phyloP scores from a whole-genome alignment of 1,284 basidiomycete species.

The Cerrena zonata region DNA sequence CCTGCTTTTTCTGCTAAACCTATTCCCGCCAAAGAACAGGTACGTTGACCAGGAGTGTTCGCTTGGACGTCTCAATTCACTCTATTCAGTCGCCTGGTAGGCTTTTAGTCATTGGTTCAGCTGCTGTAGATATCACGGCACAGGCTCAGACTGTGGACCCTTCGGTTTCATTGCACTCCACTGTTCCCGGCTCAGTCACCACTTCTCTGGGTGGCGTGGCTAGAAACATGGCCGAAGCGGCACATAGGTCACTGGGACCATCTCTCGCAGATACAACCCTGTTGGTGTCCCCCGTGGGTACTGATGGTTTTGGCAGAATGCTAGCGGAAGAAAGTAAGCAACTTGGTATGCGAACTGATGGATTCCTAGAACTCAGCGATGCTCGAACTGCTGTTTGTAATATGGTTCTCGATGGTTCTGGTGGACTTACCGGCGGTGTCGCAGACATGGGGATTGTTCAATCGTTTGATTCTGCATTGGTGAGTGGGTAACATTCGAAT shows the following conservation, averaged over 20 bases:
- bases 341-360: conserved; percentile 78
- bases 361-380: conserved; percentile 45
- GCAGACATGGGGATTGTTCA: conserved; percentile 85
- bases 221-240: conserved; percentile 88
- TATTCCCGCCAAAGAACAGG: neutral
- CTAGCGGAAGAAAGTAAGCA: conserved; percentile 50
- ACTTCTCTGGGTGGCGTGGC: conserved; percentile 86
- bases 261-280: conserved; percentile 33
- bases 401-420: conserved; percentile 70
- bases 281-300: conserved; percentile 59
- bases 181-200: conserved; percentile 72
- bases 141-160: conserved; percentile 32
- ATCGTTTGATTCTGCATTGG: conserved; percentile 42
- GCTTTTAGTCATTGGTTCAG: conserved; percentile 73
- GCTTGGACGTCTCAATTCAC: neutral
- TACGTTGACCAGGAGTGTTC: neutral
- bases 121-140: conserved; percentile 83
- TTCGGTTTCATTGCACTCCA: conserved; percentile 51
- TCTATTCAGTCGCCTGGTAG: conserved; percentile 24
- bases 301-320: conserved; percentile 67
- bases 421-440: conserved; percentile 76
- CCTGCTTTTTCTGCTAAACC: too few species aligned
- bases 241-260: conserved; percentile 49
- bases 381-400: conserved; percentile 76
- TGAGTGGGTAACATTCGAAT: conserved; percentile 27